Evolutionary conservation across 1,284 basidiomycete genomes (phyloP).

Genomic region (Leccinum huronense): DNA sequence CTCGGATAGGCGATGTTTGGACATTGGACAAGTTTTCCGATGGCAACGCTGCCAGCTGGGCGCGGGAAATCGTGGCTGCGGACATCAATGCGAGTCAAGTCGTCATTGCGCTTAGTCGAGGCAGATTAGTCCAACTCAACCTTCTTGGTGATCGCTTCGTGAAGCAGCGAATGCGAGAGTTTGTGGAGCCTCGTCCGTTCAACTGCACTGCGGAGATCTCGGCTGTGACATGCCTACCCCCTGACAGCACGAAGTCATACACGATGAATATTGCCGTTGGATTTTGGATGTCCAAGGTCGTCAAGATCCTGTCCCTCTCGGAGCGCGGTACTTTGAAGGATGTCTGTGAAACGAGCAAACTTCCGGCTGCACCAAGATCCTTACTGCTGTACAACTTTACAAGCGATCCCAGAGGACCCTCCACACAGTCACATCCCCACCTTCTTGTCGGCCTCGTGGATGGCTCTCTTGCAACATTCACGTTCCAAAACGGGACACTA

Average conservation of each 20-base stretch:
- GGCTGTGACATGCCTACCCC: slow-evolving; percentile 59
- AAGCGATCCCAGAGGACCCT: slow-evolving; percentile 35
- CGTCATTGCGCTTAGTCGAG: slow-evolving; percentile 62
- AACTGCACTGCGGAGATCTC: slow-evolving; percentile 51
- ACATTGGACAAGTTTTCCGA: slow-evolving; percentile 31
- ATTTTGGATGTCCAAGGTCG: slow-evolving; percentile 73
- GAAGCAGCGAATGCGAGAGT: slow-evolving; percentile 29
- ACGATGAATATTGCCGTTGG: slow-evolving; percentile 58
- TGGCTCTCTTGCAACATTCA: slow-evolving; percentile 71
- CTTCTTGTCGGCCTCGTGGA: slow-evolving; percentile 80
- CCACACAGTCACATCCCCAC: slow-evolving; percentile 45
- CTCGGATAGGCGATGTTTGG: slow-evolving; percentile 36
- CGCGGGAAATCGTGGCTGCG: slow-evolving; percentile 61
- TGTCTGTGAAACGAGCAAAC: slow-evolving; percentile 43
- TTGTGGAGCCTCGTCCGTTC: slow-evolving; percentile 22
- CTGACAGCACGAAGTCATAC: slow-evolving; percentile 48
- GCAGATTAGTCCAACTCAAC: slow-evolving; percentile 53
- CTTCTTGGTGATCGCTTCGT: slow-evolving; percentile 44
- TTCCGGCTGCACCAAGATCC: slow-evolving; percentile 67
- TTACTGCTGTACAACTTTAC: slow-evolving; percentile 69
- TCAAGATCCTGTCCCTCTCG: slow-evolving; percentile 58
- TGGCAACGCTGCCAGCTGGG: slow-evolving; percentile 23
- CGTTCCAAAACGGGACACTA: slow-evolving; percentile 44
- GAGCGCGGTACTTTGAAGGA: slow-evolving; percentile 25
- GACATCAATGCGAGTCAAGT: slow-evolving; percentile 64